These are phyloP conservation scores for Zizania latifolia DNA, from an alignment of 176 grass and related monocot species.

Conservation along the genomic window DNA sequence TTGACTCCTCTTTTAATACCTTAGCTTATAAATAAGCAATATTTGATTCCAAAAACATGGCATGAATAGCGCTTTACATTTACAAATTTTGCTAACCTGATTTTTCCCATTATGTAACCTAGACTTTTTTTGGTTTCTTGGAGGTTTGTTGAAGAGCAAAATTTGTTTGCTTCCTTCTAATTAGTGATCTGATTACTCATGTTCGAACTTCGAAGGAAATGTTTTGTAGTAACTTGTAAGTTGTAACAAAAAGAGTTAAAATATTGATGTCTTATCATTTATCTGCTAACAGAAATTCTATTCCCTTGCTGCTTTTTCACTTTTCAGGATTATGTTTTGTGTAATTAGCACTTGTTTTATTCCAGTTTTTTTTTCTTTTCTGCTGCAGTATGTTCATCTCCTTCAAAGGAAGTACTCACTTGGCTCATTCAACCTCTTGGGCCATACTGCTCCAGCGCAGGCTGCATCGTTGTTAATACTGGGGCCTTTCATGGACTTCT, in stretches of 20 bases:
- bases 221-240: background rate
- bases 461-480: constrained; percentile 45
- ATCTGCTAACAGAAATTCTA: background rate
- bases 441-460: constrained; percentile 59
- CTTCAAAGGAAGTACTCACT: constrained; percentile 62
- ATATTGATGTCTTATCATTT: background rate
- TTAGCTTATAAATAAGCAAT: background rate
- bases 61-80: background rate
- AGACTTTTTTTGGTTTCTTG: background rate
- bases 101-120: background rate
- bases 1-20: background rate
- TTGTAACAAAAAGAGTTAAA: background rate
- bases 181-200: background rate
- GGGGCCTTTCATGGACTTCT: constrained; percentile 49
- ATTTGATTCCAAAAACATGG: background rate
- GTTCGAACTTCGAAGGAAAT: background rate
- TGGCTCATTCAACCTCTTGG: constrained; percentile 54
- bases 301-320: background rate
- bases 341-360: background rate
- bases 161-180: background rate
- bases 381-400: constrained; percentile 53
- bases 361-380: background rate
- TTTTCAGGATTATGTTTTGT: background rate
- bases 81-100: background rate
- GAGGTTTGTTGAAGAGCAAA: too few relatives aligned